Base-by-base conservation (phyloP, 2,329 filamentous ascomycete genomes). In the Trichoderma lentiforme region DNA sequence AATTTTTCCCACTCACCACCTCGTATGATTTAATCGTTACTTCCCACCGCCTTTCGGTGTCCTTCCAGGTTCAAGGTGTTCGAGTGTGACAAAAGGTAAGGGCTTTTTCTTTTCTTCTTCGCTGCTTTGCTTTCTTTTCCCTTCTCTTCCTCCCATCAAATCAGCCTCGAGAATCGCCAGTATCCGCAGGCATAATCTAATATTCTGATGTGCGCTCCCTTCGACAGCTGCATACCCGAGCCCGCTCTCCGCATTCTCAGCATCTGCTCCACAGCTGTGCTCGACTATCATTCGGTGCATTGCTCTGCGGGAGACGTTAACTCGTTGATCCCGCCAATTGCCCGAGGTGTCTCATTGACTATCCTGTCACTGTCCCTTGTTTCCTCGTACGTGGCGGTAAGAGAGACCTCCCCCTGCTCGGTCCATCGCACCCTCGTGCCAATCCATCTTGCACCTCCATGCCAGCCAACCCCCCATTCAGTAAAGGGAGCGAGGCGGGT, bases 271-370 rank as follows among this genome's bases (percentile, higher is more conserved):
- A 81, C 82, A 79, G 80, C 82, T 80, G 81, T 83, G 83, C 81
- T 83, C 81, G 79, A 79, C 76, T 80, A 78, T 76, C 78, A 79
- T 79, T 77, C 80, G 83, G 80, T 83, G 81, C 80, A 81, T 82
- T 82, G 80, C 79, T 81, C 79, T 79, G 85, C 87, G 85, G 88
- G 87, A 89, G 86, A 88, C 87, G 87, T 89, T 89, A 86, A 83
- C 86, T 89, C 88, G 87, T 88, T 86, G 84, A 85, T 89, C 85
- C 87, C 85, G 85, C 84, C 79, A 79, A 79, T 81, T 79, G 83
- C 81, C 83, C 84, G 83, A 84, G 76, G 34, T 70, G 65, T 70
- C 67, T 84, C 58, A 61, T 70, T 56, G 39, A 80, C 81, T 81
- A 80, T 80, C 82, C 15, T 82, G 80, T 80, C 82, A 36, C 82